Percentiles rank a stretch among this genome's conserved stretches.
Conservation (phyloP, 108 stramenopile species). For the Nitzschia palea region DNA sequence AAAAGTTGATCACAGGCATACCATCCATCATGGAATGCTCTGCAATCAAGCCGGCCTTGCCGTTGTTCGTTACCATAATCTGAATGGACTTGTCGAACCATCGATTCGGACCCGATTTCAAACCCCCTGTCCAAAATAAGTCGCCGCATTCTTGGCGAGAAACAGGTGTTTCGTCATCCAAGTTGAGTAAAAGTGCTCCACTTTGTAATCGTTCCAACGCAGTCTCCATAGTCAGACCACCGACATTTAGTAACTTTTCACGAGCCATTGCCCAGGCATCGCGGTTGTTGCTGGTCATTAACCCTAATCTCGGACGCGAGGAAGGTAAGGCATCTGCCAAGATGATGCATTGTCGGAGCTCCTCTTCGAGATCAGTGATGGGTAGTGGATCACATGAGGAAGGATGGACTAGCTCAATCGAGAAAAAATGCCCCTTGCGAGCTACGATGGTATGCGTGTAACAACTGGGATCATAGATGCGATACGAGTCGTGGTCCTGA, state of each 20-base stretch:
- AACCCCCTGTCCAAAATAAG: constrained; percentile 12
- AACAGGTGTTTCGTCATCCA: constrained; percentile 43
- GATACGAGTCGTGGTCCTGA: constrained; percentile 44
- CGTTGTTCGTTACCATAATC: constrained; percentile 52
- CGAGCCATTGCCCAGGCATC: constrained; percentile 54
- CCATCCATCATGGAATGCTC: constrained; percentile 81
- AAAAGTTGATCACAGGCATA: constrained; percentile 38
- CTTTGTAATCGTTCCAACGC: constrained; percentile 40
- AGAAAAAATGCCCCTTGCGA: constrained; percentile 59
- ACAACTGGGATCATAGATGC: constrained; percentile 51
- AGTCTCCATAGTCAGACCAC: constrained; percentile 28
- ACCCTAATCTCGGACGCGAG: constrained; percentile 32
- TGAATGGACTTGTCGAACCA: constrained; percentile 76
- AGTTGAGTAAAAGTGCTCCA: constrained; percentile 34
- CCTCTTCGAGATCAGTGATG: constrained; percentile 41
- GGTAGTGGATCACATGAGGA: constrained; percentile 32
- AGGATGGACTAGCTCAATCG: constrained; percentile 43
- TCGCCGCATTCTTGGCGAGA: constrained; percentile 21
- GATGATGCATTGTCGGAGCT: constrained; percentile 45
- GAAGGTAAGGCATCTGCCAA: constrained; percentile 27
- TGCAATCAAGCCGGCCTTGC: constrained; percentile 55
- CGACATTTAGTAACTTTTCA: constrained; percentile 14
- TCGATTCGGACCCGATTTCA: constrained; percentile 39
- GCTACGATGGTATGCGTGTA: constrained; percentile 56
- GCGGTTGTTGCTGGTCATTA: constrained; percentile 47